Evolutionary conservation across 305 asterid species (phyloP).

Genomic region (Fraxinus platypoda): DNA sequence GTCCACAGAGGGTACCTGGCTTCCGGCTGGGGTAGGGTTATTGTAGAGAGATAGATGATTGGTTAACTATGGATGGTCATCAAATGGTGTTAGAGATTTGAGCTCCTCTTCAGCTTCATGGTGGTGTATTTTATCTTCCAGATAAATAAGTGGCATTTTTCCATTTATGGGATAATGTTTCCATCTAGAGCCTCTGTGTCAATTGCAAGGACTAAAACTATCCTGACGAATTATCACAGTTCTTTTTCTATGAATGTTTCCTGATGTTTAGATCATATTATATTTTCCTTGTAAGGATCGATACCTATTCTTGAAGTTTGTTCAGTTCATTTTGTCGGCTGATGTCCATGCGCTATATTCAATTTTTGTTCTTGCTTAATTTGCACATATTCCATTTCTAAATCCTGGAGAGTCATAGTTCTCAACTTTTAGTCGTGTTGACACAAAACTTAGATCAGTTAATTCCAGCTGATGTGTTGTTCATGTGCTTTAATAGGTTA

Average conservation of each 20-base stretch:
- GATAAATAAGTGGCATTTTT: neutral
- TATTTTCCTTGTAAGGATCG: neutral
- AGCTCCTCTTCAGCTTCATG: neutral
- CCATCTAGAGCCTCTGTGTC: neutral
- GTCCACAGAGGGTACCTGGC: neutral
- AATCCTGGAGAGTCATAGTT: neutral
- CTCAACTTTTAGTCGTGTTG: too few relatives aligned
- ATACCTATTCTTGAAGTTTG: neutral
- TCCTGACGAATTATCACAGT: neutral
- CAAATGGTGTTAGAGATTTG: neutral
- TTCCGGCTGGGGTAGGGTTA: neutral
- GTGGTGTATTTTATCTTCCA: neutral
- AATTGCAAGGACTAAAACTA: neutral
- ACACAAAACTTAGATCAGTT: too few relatives aligned
- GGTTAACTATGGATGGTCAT: neutral
- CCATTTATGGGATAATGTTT: neutral
- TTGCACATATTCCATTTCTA: too few relatives aligned
- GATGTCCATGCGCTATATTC: neutral
- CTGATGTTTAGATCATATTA: neutral
- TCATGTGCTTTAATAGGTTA: too few relatives aligned
- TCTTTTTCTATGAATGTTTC: neutral
- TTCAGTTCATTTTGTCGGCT: neutral
- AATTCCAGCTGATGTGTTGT: too few relatives aligned
- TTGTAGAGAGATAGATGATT: neutral
- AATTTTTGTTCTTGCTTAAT: too few relatives aligned